Conservation (phyloP, 2,329 filamentous ascomycete species). For the Venturia nashicola region DNA sequence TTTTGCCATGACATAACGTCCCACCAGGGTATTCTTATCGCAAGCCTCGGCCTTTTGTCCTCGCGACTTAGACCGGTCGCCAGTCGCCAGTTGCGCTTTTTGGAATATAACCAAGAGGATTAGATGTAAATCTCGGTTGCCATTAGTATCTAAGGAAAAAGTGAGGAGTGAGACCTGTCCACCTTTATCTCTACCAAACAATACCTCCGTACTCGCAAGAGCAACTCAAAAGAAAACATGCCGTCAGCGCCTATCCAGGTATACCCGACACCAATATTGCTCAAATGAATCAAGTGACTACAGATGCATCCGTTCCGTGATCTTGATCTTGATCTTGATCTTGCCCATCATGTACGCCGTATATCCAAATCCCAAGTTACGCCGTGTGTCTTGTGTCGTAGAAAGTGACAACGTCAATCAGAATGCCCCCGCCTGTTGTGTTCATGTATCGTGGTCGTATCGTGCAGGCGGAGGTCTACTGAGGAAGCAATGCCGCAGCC, state of each 20-base stretch:
- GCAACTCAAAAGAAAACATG: background rate
- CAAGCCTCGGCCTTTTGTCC: background rate
- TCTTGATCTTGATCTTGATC: background rate
- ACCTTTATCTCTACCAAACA: background rate
- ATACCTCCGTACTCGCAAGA: background rate
- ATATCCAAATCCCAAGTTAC: background rate
- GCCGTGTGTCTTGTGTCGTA: background rate
- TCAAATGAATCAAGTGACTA: background rate
- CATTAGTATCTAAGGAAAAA: background rate
- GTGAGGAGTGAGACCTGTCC: background rate
- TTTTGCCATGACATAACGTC: background rate
- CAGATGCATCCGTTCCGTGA: background rate
- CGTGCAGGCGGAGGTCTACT: background rate
- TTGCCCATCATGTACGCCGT: background rate
- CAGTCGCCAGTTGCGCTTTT: background rate
- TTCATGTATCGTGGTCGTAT: background rate
- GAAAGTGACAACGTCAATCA: background rate
- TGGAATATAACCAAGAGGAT: background rate
- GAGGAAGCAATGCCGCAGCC: constrained; percentile 33
- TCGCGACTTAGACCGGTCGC: background rate
- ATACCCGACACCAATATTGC: background rate
- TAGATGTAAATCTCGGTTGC: background rate
- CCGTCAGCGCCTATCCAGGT: background rate
- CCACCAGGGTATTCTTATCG: background rate
- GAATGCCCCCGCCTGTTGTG: background rate